Base-by-base conservation (phyloP, 2,329 filamentous ascomycete genomes). In the Aureobasidium sp. region DNA sequence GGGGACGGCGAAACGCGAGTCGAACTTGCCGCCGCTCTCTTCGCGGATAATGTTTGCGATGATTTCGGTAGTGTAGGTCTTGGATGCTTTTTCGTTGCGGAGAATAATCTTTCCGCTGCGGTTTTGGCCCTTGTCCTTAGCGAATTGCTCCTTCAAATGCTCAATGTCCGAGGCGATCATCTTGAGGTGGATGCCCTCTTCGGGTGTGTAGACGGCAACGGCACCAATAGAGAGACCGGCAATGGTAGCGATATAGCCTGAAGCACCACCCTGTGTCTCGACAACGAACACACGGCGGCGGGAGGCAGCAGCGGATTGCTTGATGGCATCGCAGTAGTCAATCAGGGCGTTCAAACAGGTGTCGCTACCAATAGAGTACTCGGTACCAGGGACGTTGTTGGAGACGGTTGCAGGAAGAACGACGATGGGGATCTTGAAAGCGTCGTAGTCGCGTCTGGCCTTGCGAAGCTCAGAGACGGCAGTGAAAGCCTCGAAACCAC, bases 371-470 rank as follows among this genome's bases (percentile, higher is more conserved):
- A 99, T 85, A 1, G 91, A 97, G 79, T 97, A 97, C 76, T 99
- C 94, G 0, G 93, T 96, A 42, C 94, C 94, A 0, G 94, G 94
- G 5, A 99, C 94, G 73, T 99, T 99, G 81, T 99, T 99, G 66
- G 91, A 96, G 68, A 99, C 93, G 10, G 94, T 99, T n/a, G 94
- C 94, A 0, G 94, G 94, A 30, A 99, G 81, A 45, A 97, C 82
- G 59, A 88, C 84, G 81, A 97, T 90, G 25, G 94, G 94, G 66
- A 99, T 97, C 74, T 90, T 91, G 72, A 99, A 89, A 1, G 89
- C 87, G 11, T 90, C 86, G 75, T 89, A 96, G 64, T 90, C 77
- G 39, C 85, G 82, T 61, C 91, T 83, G 14, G 88, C 91, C 77
- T 90, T 85, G 67, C 92, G 87, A 63, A 99, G 82, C 75, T 97